A percentile compares a stretch with the other conserved stretches of the same genome.
Conservation (phyloP, 257 asterid species). For the Dorcoceras hygrometricum region DNA sequence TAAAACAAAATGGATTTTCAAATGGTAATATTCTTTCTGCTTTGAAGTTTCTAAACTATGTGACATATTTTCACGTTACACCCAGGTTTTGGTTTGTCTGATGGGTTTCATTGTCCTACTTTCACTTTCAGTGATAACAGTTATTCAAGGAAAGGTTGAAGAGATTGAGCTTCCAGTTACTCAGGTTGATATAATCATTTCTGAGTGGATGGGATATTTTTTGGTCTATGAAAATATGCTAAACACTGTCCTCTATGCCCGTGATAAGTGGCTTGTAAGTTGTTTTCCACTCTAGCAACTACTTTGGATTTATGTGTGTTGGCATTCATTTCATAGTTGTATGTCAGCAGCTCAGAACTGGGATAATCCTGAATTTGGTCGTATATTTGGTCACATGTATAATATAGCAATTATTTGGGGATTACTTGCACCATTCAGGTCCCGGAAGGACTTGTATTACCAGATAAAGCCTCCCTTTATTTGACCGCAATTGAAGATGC, state of each 20-base stretch:
- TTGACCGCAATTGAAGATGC: neutral
- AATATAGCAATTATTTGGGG: neutral
- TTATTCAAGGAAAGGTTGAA: slow-evolving; percentile 92
- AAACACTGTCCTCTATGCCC: slow-evolving; percentile 83
- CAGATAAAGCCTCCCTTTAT: neutral
- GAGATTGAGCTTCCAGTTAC: slow-evolving; percentile 95
- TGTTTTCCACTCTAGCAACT: neutral
- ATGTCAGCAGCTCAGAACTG: neutral
- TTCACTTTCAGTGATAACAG: slow-evolving; percentile 64
- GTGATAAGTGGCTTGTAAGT: slow-evolving; percentile 93
- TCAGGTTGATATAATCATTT: slow-evolving; percentile 85
- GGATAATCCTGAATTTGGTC: too few relatives aligned
- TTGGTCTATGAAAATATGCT: slow-evolving; percentile 90
- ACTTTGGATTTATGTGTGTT: neutral
- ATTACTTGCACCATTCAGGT: neutral
- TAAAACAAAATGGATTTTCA: slow-evolving; percentile 69
- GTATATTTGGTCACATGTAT: too few relatives aligned
- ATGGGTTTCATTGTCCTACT: slow-evolving; percentile 3
- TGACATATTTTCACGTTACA: slow-evolving; percentile 12
- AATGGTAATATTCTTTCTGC: slow-evolving; percentile 45
- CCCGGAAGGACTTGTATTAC: neutral
- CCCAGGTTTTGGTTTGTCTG: slow-evolving; percentile 7
- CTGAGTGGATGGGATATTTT: slow-evolving; percentile 56
- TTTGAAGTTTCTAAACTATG: neutral
- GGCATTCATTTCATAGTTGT: slow-evolving; percentile 2